Evolutionary conservation across 768 basidiomycete species (phyloP).

Genomic region (Nidularia sp.): DNA sequence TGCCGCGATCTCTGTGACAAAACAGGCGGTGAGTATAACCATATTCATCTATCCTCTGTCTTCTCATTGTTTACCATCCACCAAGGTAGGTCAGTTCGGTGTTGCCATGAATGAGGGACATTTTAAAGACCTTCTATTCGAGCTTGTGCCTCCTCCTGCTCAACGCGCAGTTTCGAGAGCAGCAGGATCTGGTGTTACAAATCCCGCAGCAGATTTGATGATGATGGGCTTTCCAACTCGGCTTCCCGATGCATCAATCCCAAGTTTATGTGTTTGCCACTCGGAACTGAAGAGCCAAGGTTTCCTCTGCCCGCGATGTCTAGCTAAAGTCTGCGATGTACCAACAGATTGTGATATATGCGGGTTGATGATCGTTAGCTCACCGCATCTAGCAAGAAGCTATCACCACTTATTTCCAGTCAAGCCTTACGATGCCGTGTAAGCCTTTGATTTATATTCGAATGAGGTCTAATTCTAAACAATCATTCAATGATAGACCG

Average conservation of each 20-base stretch:
- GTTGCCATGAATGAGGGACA: conserved; percentile 99
- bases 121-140: conserved; percentile 93
- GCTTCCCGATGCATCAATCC: conserved; percentile 77
- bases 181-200: conserved; percentile 39
- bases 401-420: conserved; percentile 97
- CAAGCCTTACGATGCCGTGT: conserved; percentile 80
- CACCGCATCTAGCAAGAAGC: conserved; percentile 93
- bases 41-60: background rate
- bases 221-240: conserved; percentile 99
- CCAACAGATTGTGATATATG: conserved; percentile 98
- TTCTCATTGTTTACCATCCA: conserved; percentile 1
- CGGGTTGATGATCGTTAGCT: conserved; percentile 95
- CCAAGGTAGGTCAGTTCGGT: conserved; percentile 70
- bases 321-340: conserved; percentile 92
- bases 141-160: conserved; percentile 92
- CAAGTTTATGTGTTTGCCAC: conserved; percentile 90
- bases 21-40: conserved; percentile 72
- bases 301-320: conserved; percentile 92
- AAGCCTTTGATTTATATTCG: conserved; percentile 25
- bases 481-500: conserved; percentile 22
- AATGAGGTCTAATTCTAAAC: conserved; percentile 1
- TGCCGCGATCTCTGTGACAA: conserved; percentile 89
- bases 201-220: conserved; percentile 86
- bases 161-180: conserved; percentile 54
- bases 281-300: conserved; percentile 89